A percentile compares a stretch with the other conserved stretches of the same genome.
These are phyloP conservation scores for Melanogaster broomeanus DNA, from an alignment of 768 basidiomycete genomes.

Conservation along the genomic window DNA sequence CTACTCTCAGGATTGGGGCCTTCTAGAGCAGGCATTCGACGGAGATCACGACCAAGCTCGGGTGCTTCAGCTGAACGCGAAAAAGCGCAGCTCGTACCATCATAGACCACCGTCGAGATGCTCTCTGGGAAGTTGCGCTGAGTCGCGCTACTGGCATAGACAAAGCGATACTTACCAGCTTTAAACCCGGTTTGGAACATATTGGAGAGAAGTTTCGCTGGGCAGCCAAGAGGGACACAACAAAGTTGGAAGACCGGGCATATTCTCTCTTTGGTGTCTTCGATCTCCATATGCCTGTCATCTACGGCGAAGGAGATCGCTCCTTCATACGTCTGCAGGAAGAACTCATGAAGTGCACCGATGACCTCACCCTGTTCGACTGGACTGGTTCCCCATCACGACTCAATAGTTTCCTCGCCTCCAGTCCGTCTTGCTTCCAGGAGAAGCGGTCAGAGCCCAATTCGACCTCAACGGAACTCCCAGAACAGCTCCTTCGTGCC, in stretches of 20 bases:
- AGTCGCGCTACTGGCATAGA: slow-evolving; percentile 15
- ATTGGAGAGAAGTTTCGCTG: slow-evolving; percentile 23
- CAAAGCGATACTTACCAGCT: slow-evolving; percentile 4
- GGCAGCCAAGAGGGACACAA: slow-evolving; percentile 29
- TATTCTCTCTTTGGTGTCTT: slow-evolving; percentile 34
- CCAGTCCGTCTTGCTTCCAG: slow-evolving; percentile 16
- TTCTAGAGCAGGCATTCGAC: slow-evolving; percentile 25
- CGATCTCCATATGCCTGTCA: slow-evolving; percentile 25
- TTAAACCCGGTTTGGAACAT: slow-evolving; percentile 15
- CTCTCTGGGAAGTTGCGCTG: slow-evolving; percentile 15
- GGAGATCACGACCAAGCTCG: slow-evolving; percentile 10
- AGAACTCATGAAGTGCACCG: slow-evolving; percentile 28
- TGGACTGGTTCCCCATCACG: slow-evolving; percentile 23
- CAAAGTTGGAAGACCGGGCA: slow-evolving; percentile 29
- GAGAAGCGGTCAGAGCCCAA: slow-evolving; percentile 1
- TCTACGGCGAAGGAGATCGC: slow-evolving; percentile 28
- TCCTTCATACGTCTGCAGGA: slow-evolving; percentile 32
- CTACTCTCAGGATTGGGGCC: slow-evolving; percentile 24
- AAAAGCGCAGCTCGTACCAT: slow-evolving; percentile 18
- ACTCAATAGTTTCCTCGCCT: slow-evolving; percentile 24
- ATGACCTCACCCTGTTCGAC: slow-evolving; percentile 24
- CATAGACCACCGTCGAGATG: slow-evolving; percentile 16
- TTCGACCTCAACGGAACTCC: neutral
- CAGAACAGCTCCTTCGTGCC: neutral
- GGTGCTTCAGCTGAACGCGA: slow-evolving; percentile 14